A percentile compares a stretch with the other conserved stretches of the same genome.
Conservation (phyloP, 176 grass and related monocot genomes). For the Oryza meridionalis region DNA sequence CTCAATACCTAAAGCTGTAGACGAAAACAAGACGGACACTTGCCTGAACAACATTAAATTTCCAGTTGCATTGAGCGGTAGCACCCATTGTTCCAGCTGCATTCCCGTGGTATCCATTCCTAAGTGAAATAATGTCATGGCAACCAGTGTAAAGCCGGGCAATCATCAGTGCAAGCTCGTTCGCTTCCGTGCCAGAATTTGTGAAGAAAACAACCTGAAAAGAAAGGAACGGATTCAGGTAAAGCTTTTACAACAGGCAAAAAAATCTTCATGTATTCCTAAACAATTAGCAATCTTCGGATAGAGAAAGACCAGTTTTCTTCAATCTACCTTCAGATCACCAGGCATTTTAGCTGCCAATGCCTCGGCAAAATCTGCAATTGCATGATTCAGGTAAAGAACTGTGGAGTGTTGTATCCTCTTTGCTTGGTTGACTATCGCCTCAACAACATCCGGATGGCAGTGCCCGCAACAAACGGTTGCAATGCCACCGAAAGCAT, state of each 20-base stretch:
- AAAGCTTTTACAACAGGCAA: not conserved
- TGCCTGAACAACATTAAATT: conserved; percentile 92
- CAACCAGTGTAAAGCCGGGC: conserved; percentile 85
- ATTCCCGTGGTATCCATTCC: conserved; percentile 99
- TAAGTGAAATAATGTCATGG: conserved; percentile 88
- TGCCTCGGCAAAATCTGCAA: conserved; percentile 92
- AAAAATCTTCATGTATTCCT: not conserved
- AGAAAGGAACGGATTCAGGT: conserved; percentile 5
- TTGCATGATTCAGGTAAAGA: conserved; percentile 89
- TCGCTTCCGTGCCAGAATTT: conserved; percentile 94
- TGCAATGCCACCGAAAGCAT: conserved; percentile 91
- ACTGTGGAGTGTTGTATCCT: conserved; percentile 87
- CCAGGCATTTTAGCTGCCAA: conserved; percentile 82
- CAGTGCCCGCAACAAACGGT: conserved; percentile 92
- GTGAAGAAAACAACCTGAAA: conserved; percentile 96
- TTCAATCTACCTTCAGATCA: conserved; percentile 67
- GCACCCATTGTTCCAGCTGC: conserved; percentile 93
- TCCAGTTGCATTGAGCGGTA: conserved; percentile 85
- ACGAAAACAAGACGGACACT: not conserved
- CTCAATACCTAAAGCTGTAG: not conserved
- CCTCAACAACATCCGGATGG: conserved; percentile 86
- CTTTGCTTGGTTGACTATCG: conserved; percentile 76
- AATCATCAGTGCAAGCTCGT: conserved; percentile 93
- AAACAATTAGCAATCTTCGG: not conserved
- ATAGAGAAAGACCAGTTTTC: not conserved